phyloP scores from a whole-genome alignment of 1,284 basidiomycete species.

The Tilletia walkeri region DNA sequence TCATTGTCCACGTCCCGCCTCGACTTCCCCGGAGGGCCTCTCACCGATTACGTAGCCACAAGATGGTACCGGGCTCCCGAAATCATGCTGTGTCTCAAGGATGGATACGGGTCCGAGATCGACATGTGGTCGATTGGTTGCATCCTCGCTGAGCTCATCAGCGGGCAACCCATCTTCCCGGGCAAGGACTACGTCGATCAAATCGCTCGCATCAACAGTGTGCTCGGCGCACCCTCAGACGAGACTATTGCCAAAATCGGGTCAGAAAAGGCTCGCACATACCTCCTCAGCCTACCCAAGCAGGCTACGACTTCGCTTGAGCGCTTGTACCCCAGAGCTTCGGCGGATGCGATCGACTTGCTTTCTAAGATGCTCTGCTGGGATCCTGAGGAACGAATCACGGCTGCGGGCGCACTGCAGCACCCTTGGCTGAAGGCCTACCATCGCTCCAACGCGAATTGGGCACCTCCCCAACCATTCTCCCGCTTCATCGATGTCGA shows the following conservation, averaged over 20 bases:
- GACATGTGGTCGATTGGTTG: conserved; percentile 56
- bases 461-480: conserved; percentile 42
- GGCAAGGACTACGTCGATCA: conserved; percentile 56
- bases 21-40: conserved; percentile 51
- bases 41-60: conserved; percentile 54
- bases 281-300: conserved; percentile 46
- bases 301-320: conserved; percentile 37
- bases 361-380: conserved; percentile 46
- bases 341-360: conserved; percentile 45
- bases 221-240: conserved; percentile 48
- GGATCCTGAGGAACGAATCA: conserved; percentile 50
- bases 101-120: conserved; percentile 52
- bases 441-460: conserved; percentile 42
- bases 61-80: conserved; percentile 55
- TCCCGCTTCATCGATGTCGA: conserved; percentile 50
- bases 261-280: conserved; percentile 46
- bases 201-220: conserved; percentile 49
- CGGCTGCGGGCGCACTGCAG: conserved; percentile 45
- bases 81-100: conserved; percentile 53
- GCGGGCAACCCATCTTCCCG: conserved; percentile 50
- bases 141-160: conserved; percentile 53
- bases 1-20: conserved; percentile 28
- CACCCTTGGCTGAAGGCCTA: conserved; percentile 54
- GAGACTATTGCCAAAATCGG: conserved; percentile 46
- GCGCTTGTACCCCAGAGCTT: conserved; percentile 41